These are phyloP conservation scores for Tetramitus jugosus DNA, from an alignment of 208 protist species.

Conservation along the genomic window DNA sequence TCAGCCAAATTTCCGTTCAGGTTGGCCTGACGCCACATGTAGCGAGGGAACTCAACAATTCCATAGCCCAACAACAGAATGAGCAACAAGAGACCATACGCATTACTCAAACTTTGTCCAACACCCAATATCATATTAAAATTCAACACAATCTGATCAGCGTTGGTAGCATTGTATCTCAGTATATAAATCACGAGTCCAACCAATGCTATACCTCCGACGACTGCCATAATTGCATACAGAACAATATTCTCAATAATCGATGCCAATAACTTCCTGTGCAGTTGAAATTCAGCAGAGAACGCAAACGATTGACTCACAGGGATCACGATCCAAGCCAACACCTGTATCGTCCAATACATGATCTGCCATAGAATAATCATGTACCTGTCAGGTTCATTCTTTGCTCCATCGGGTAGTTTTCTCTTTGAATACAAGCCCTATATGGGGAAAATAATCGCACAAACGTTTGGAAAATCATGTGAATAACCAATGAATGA, in stretches of 20 bases:
- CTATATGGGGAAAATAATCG: not conserved
- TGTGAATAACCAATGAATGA: not conserved
- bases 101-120: not conserved
- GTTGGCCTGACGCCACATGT: not conserved
- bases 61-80: not conserved
- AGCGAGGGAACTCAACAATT: not conserved
- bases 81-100: not conserved
- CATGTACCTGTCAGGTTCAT: not conserved
- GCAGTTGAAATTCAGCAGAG: not conserved
- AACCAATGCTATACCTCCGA: not conserved
- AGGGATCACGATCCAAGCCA: constrained; percentile 4
- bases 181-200: not conserved
- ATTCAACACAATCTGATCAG: not conserved
- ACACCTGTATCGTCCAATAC: constrained; percentile 12
- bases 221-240: not conserved
- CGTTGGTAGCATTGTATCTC: not conserved
- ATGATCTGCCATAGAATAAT: not conserved
- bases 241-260: not conserved
- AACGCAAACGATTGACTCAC: not conserved
- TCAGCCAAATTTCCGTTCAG: too few species aligned
- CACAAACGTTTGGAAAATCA: not conserved
- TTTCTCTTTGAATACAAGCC: not conserved
- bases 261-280: not conserved
- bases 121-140: not conserved
- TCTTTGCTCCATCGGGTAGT: not conserved